These are phyloP conservation scores for Catunica adiposa DNA, from an alignment of 2,329 filamentous ascomycete genomes.

Conservation along the genomic window DNA sequence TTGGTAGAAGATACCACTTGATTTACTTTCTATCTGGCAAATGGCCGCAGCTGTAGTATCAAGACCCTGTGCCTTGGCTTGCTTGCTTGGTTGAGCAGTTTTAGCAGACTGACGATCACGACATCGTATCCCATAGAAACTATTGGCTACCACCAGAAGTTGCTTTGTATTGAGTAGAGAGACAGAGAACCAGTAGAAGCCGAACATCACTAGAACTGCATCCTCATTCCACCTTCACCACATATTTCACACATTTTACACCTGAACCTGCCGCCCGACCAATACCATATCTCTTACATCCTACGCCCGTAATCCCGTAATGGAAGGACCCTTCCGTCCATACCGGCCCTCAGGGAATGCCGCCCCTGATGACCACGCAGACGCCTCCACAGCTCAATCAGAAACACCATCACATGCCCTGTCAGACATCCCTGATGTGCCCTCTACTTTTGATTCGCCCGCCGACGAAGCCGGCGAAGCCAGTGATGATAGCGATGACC, in stretches of 20 bases:
- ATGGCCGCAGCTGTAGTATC: background rate
- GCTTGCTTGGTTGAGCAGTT: background rate
- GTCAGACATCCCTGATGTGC: background rate
- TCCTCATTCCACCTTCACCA: too few relatives aligned
- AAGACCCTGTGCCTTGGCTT: background rate
- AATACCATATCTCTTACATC: background rate
- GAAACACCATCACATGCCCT: background rate
- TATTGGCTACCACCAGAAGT: background rate
- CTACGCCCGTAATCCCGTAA: background rate
- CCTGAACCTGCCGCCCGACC: too few relatives aligned
- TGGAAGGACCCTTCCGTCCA: constrained; percentile 4
- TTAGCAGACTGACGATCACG: background rate
- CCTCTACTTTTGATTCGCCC: background rate
- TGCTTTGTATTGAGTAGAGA: background rate
- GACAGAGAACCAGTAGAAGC: too few relatives aligned
- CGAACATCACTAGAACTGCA: too few relatives aligned
- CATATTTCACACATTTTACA: too few relatives aligned
- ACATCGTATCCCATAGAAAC: background rate
- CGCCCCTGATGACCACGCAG: background rate
- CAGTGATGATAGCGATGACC: background rate
- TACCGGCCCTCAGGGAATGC: background rate
- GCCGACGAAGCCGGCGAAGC: background rate
- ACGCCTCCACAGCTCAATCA: background rate
- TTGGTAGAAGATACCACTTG: background rate
- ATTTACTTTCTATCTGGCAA: background rate